phyloP scores from a whole-genome alignment of 106 monocot species.

The Alisma plantagoaquatica region DNA sequence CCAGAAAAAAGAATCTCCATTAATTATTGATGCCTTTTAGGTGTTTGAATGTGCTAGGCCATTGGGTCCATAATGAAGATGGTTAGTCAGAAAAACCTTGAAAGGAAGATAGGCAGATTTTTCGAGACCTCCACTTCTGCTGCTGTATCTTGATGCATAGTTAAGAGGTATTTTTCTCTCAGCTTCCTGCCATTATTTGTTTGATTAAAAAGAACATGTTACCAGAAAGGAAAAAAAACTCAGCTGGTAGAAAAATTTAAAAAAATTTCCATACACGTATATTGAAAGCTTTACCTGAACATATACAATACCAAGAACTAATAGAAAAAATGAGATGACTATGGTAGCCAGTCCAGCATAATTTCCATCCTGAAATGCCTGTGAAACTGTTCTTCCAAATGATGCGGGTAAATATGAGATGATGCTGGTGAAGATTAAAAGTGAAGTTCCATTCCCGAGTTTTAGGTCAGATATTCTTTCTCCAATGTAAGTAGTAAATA shows the following conservation, averaged over 20 bases:
- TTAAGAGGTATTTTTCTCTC: slow-evolving; percentile 99
- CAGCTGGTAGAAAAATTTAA: neutral
- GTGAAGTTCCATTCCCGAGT: slow-evolving; percentile 98
- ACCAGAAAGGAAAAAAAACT: no score
- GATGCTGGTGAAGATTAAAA: slow-evolving; percentile 95
- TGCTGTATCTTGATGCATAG: slow-evolving; percentile 97
- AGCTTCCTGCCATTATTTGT: slow-evolving; percentile 78
- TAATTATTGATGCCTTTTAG: no score
- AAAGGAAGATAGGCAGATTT: slow-evolving; percentile 98
- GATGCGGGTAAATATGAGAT: slow-evolving; percentile 97
- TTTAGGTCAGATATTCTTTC: slow-evolving; percentile 98
- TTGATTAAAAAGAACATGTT: neutral
- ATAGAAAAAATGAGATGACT: slow-evolving; percentile 57
- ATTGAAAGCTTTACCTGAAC: slow-evolving; percentile 61
- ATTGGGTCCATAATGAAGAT: no score
- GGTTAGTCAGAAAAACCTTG: slow-evolving; percentile 87
- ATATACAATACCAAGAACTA: slow-evolving; percentile 97
- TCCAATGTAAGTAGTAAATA: slow-evolving; percentile 87
- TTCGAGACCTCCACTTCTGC: slow-evolving; percentile 67
- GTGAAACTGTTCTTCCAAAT: slow-evolving; percentile 81
- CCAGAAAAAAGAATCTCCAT: no score
- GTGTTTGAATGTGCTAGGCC: no score
- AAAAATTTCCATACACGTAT: neutral
- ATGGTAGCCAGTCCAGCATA: slow-evolving; percentile 75
- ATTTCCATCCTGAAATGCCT: slow-evolving; percentile 95